These are phyloP conservation scores for Microcyclospora tardicrescens DNA, from an alignment of 2,329 filamentous ascomycete species.

Conservation along the genomic window DNA sequence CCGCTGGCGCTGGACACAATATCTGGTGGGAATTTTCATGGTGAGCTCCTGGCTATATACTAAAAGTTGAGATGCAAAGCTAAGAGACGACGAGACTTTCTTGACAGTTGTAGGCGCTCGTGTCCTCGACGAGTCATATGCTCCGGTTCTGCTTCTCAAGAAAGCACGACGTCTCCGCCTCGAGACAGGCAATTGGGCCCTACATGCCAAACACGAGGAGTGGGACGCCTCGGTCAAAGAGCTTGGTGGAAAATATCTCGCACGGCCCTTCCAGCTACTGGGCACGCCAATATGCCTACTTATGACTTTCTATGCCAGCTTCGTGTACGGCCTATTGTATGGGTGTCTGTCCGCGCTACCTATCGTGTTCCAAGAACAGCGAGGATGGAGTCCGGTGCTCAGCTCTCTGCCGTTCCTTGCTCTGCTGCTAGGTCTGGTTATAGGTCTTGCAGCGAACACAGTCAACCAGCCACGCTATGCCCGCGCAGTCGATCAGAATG, in stretches of 20 bases:
- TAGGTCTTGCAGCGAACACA: conserved; percentile 11
- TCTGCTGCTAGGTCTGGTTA: conserved; percentile 14
- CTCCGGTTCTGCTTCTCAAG: conserved; percentile 34
- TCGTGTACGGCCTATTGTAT: conserved; percentile 21
- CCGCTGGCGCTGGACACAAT: conserved; percentile 33
- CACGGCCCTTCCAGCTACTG: conserved; percentile 17
- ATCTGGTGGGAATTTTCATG: no score
- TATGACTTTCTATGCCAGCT: conserved; percentile 17
- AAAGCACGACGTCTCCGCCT: conserved; percentile 37
- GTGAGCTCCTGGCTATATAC: no score
- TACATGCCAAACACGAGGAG: conserved; percentile 35
- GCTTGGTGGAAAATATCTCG: conserved; percentile 13
- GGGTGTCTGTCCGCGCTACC: conserved; percentile 31
- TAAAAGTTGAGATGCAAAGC: no score
- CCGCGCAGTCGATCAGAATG: conserved; percentile 8
- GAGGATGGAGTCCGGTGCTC: conserved; percentile 15
- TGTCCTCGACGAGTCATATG: conserved; percentile 45
- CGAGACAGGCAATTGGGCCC: conserved; percentile 35
- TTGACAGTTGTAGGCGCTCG: no score
- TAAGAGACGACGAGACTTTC: no score
- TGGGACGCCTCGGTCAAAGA: conserved; percentile 24
- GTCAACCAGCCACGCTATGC: conserved; percentile 13
- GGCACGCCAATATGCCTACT: conserved; percentile 16
- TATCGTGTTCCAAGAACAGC: conserved; percentile 16
- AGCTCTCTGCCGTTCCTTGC: conserved; percentile 16